Percentiles rank a stretch among this genome's conserved stretches.
Conservation (phyloP, 768 basidiomycete genomes). For the Lentinula sp. region DNA sequence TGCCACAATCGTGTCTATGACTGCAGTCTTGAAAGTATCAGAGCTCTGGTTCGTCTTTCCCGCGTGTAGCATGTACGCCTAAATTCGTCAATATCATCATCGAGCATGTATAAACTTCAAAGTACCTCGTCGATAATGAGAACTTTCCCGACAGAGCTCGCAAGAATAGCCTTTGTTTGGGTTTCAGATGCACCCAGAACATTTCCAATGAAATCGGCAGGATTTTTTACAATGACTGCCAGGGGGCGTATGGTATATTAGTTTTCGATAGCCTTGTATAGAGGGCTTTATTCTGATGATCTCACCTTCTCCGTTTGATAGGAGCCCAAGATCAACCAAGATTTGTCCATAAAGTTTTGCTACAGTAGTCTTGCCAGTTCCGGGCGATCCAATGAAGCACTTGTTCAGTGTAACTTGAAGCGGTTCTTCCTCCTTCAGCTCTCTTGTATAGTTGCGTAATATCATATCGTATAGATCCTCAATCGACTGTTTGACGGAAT, state of each 20-base stretch:
- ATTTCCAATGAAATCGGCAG: conserved; percentile 61
- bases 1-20: conserved; percentile 44
- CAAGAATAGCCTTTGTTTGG: conserved; percentile 56
- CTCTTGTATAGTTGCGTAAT: conserved; percentile 33
- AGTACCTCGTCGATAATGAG: conserved; percentile 38
- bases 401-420: conserved; percentile 35
- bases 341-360: conserved; percentile 63
- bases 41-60: background rate
- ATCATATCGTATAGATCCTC: conserved; percentile 27
- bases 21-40: conserved; percentile 33
- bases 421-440: conserved; percentile 34
- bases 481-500: conserved; percentile 29
- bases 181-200: conserved; percentile 54
- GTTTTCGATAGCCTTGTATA: too few relatives aligned
- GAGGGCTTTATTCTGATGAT: conserved; percentile 31
- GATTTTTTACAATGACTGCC: conserved; percentile 65
- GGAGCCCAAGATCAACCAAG: conserved; percentile 50
- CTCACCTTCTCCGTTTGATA: conserved; percentile 70
- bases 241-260: background rate
- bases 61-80: background rate
- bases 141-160: conserved; percentile 34
- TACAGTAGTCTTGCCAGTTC: conserved; percentile 69
- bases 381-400: conserved; percentile 62
- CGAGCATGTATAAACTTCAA: background rate
- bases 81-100: background rate